Conservation (phyloP, 202 grass and related monocot species). For the Schoenoplectus tabernaemontani region DNA sequence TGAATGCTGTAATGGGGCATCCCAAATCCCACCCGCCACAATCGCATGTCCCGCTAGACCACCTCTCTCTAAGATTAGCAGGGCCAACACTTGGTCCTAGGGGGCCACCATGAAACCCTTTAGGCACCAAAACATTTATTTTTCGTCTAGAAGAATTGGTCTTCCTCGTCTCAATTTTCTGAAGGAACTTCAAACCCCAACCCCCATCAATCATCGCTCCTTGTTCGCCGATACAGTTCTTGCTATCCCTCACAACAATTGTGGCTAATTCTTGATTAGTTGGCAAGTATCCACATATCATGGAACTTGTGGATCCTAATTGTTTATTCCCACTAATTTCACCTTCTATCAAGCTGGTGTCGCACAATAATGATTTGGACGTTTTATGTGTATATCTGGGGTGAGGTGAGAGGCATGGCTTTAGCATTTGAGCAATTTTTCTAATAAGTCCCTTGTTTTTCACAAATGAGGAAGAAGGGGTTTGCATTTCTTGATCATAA, state of each 20-base stretch:
- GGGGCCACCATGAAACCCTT: conserved; percentile 52
- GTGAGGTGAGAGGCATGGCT: conserved; percentile 38
- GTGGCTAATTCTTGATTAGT: conserved; percentile 53
- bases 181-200: conserved; percentile 93
- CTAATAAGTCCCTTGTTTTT: conserved; percentile 54
- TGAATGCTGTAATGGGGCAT: conserved; percentile 58
- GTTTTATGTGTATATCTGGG: conserved; percentile 34
- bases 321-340: conserved; percentile 26
- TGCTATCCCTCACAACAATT: conserved; percentile 40
- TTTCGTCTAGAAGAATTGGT: conserved; percentile 4
- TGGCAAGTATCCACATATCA: conserved; percentile 27
- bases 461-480: conserved; percentile 13
- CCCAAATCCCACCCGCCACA: conserved; percentile 89
- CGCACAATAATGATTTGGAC: conserved; percentile 24
- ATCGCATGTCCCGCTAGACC: conserved; percentile 56
- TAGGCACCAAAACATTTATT: conserved; percentile 50
- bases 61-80: conserved; percentile 51
- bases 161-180: conserved; percentile 32
- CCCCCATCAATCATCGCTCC: conserved; percentile 32
- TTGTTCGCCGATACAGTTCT: conserved; percentile 22
- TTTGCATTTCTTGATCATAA: conserved; percentile 41
- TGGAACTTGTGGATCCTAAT: conserved; percentile 25
- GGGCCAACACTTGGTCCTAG: conserved; percentile 21
- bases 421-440: conserved; percentile 67
- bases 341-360: conserved; percentile 16